phyloP scores from a whole-genome alignment of 2,329 filamentous ascomycete species.

The Fusarium euwallaceae region DNA sequence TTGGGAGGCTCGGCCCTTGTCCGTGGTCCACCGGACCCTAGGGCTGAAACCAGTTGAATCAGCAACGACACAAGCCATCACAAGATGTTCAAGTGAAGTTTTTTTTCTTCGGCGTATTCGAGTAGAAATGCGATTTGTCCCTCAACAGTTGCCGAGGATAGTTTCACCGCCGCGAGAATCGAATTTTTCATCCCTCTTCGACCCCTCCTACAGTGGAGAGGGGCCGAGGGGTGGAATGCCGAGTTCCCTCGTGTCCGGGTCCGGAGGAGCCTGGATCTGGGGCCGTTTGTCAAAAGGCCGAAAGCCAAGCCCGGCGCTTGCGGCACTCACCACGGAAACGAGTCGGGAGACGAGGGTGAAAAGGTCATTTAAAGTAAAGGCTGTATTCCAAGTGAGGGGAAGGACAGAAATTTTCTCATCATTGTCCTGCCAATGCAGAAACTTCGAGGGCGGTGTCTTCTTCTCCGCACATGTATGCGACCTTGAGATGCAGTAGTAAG shows the following conservation, averaged over 20 bases:
- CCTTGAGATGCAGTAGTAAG: constrained; percentile 33
- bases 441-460: constrained; percentile 25
- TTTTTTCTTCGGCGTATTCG: not conserved
- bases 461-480: constrained; percentile 28
- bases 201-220: constrained; percentile 4
- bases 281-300: constrained; percentile 27
- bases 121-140: not conserved
- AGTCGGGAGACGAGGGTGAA: constrained; percentile 21
- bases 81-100: constrained; percentile 13
- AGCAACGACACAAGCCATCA: constrained; percentile 29
- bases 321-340: constrained; percentile 34
- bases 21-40: constrained; percentile 11
- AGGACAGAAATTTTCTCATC: constrained; percentile 22
- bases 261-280: constrained; percentile 18
- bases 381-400: constrained; percentile 27
- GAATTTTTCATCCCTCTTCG: not conserved
- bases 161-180: constrained; percentile 4
- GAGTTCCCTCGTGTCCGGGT: constrained; percentile 13
- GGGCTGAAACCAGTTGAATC: constrained; percentile 16
- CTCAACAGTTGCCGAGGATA: not conserved
- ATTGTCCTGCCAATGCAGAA: constrained; percentile 40
- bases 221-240: constrained; percentile 21
- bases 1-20: not conserved
- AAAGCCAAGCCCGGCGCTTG: constrained; percentile 18
- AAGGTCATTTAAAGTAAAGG: constrained; percentile 20